These are phyloP conservation scores for Lachancea lanzarotensis DNA, from an alignment of 805 yeast genomes.

Conservation along the genomic window DNA sequence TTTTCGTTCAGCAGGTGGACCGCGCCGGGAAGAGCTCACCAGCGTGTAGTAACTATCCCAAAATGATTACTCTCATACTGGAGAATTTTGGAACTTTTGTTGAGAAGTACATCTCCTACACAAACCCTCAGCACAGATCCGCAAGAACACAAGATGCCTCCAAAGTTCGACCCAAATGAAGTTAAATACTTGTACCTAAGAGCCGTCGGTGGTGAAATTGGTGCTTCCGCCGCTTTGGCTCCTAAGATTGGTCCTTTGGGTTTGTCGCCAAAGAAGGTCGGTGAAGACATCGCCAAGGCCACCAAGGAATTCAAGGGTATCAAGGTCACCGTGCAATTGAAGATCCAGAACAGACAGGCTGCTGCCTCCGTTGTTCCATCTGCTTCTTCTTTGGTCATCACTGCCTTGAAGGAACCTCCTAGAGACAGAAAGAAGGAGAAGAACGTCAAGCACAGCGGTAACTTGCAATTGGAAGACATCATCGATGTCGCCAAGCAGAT, in stretches of 20 bases:
- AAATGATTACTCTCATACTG: neutral
- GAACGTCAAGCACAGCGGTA: constrained; percentile 99
- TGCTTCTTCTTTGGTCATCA: constrained; percentile 97
- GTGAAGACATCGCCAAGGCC: constrained; percentile 99
- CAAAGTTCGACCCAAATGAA: constrained; percentile 98
- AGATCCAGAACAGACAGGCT: constrained; percentile 99
- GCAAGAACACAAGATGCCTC: constrained; percentile 63
- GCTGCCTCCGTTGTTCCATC: constrained; percentile 98
- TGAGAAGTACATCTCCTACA: constrained; percentile 2
- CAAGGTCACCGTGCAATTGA: constrained; percentile 97
- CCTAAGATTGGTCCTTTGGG: constrained; percentile 99
- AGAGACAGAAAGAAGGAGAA: constrained; percentile 99
- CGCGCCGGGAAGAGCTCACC: neutral
- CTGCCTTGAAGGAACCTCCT: constrained; percentile 99
- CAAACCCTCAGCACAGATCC: constrained; percentile 13
- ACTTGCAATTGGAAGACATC: constrained; percentile 95
- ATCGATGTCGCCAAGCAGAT: constrained; percentile 95
- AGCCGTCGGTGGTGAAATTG: constrained; percentile 99
- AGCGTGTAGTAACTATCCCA: neutral
- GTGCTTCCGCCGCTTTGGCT: constrained; percentile 98
- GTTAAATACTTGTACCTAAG: constrained; percentile 97
- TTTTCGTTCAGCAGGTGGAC: neutral
- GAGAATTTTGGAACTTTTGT: neutral
- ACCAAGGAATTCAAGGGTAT: constrained; percentile 99
- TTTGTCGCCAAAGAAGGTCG: constrained; percentile 99